phyloP scores from a whole-genome alignment of 78 protist species.

The Dictyostelium brefeldianum region DNA sequence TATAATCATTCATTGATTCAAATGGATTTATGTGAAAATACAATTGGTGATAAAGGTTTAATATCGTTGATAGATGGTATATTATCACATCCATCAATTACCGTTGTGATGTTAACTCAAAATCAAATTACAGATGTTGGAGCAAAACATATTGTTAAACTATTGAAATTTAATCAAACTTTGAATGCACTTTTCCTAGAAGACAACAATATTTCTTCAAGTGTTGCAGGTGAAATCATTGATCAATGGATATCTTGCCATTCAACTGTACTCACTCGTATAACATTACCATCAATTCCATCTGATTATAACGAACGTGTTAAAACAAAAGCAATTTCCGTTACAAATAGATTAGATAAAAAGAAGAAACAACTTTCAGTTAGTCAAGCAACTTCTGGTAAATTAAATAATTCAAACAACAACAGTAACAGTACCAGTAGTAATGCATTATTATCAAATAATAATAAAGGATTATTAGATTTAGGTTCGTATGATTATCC shows the following conservation, averaged over 20 bases:
- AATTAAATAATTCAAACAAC: background rate
- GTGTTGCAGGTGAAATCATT: slow-evolving; percentile 8
- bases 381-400: background rate
- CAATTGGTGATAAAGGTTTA: slow-evolving; percentile 35
- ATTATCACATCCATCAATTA: slow-evolving; percentile 67
- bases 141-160: slow-evolving; percentile 13
- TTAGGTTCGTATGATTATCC: slow-evolving; percentile 32
- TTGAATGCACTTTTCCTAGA: slow-evolving; percentile 49
- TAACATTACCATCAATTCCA: slow-evolving; percentile 21
- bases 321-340: slow-evolving; percentile 26
- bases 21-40: slow-evolving; percentile 48
- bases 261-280: slow-evolving; percentile 4
- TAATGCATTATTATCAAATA: background rate
- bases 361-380: slow-evolving; percentile 27
- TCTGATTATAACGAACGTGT: slow-evolving; percentile 31
- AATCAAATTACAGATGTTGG: slow-evolving; percentile 45
- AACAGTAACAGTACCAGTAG: background rate
- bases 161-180: slow-evolving; percentile 45
- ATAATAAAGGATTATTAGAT: slow-evolving; percentile 13
- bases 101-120: slow-evolving; percentile 9
- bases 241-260: slow-evolving; percentile 46
- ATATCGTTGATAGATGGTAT: slow-evolving; percentile 31
- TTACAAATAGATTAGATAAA: slow-evolving; percentile 40
- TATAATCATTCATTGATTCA: slow-evolving; percentile 49
- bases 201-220: slow-evolving; percentile 27